Base-by-base conservation (phyloP, 768 basidiomycete genomes). In the Hypsizygus marmoreus region DNA sequence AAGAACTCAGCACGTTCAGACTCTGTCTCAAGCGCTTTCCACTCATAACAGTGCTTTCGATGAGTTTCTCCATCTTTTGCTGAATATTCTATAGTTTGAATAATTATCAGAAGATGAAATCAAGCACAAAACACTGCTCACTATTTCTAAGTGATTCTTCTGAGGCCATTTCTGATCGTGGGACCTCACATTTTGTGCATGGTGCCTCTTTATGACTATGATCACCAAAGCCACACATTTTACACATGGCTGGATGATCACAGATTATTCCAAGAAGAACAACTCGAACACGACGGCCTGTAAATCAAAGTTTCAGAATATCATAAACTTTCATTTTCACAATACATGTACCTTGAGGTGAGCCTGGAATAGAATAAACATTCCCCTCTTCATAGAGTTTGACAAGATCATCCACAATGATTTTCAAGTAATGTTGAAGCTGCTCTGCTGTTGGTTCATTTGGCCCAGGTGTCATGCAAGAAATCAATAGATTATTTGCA, bases 351-450 rank as follows among this genome's bases (percentile, higher is more conserved):
- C 63, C 64, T 43, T 57, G 26, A 6, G 62, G 60, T 45, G 45
- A 41, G 22, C 46, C 43, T 9, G 54, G 32, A 0, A 55, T 51
- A 6, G 38, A 13, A 14, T 55, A 19, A 13, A 43, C 17, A 4
- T 53, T 59, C 9, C 66, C 64, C 4, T 60, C 23, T 6, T 64
- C 45, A 41, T 59, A 67, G 0, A 68, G 42, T 19, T 32, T 36
- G 9, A 63, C 8, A 1, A 68, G 54, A 35, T 67, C 65, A 51
- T 68, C 60, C 2, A 65, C 61, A 19, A 62, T 40, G 6, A 62
- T 37, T 29, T 43, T 51, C 1, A 66, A 17, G 20, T 56, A 57
- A 13, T 58, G 24, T 39, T 66, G 65, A 2, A 66, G 50, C 32
- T 66, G 55, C 9, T 58, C 49, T 6, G 50, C 50, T 2, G 50